A percentile compares a stretch with the other conserved stretches of the same genome.
These are phyloP conservation scores for Brettanomyces anomalus DNA, from an alignment of 805 yeast species.

Conservation along the genomic window DNA sequence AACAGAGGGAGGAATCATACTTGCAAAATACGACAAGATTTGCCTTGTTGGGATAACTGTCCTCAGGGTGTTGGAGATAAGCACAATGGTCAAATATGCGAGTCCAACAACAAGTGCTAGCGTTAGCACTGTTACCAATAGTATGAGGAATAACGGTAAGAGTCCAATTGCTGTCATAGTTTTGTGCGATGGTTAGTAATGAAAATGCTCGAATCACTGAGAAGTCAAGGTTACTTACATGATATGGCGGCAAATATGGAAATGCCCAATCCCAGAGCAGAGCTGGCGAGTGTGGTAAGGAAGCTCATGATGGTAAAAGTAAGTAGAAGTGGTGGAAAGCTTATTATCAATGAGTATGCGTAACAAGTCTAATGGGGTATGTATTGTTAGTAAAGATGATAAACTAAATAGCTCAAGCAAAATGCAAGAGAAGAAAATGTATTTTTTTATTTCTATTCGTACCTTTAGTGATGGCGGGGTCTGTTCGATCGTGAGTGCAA, in stretches of 20 bases:
- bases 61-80: background rate
- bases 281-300: slow-evolving; percentile 8
- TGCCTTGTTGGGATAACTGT: slow-evolving; percentile 12
- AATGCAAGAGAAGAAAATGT: no score
- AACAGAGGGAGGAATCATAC: slow-evolving; percentile 25
- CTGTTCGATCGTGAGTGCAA: no score
- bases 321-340: slow-evolving; percentile 6
- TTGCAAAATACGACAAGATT: slow-evolving; percentile 19
- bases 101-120: slow-evolving; percentile 7
- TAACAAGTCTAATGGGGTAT: slow-evolving; percentile 16
- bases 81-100: slow-evolving; percentile 6
- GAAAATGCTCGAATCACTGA: background rate
- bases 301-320: slow-evolving; percentile 7
- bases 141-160: slow-evolving; percentile 15
- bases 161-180: slow-evolving; percentile 14
- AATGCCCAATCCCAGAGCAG: slow-evolving; percentile 7
- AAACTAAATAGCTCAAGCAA: no score
- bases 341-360: slow-evolving; percentile 14
- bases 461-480: no score
- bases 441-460: no score
- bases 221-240: background rate
- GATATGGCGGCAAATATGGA: background rate
- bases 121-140: slow-evolving; percentile 10
- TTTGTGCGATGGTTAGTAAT: slow-evolving; percentile 4
- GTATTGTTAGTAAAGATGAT: no score